Base-by-base conservation (phyloP, 2,329 filamentous ascomycete genomes). In the Albophoma yamanashiensis region DNA sequence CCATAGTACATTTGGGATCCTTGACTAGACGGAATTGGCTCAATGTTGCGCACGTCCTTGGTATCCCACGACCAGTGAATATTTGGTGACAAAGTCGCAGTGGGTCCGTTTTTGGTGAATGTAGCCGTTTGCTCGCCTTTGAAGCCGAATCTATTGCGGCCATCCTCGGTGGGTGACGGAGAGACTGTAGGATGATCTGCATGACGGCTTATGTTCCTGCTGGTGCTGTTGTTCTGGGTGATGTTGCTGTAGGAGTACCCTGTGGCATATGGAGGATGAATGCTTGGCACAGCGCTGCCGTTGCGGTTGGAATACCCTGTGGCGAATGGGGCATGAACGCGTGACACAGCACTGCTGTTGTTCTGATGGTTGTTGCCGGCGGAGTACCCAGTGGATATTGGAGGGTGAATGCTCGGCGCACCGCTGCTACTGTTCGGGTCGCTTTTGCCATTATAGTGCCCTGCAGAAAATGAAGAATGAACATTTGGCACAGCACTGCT, bases 61-160 rank as follows among this genome's bases (percentile, higher is more conserved):
- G 68, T 69, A 45, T 70, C 65, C 25, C 40, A 64, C n/a, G 59
- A 59, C 67, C 67, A 70, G 58, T 69, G 67, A 2, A 69, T 58
- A 39, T 58, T 59, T 15, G 62, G 62, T 4, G 50, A 40, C n/a
- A 64, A 47, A 4, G 57, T 61, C 3, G 57, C 57, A 17, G 47
- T 39, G 14, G 52, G 58, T 17, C 42, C 55, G 1, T 38, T 55
- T 36, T 60, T 62, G 5, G 56, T 39, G 40, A 62, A 63, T 2
- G 60, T 43, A 4, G 58, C 34, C 15, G 58, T 58, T 6, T 57
- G 55, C 25, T 57, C 39, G 17, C 22, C 38, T 3, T 57, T 43
- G 55, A 57, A 57, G 39, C 55, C 55, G 20, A 57, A 57, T 6
- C 15, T 25, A 42, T 57, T 57, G 8, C 7, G 40, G 55, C 22